Conservation (phyloP, 805 yeast genomes). For the Priceomyces castillae region DNA sequence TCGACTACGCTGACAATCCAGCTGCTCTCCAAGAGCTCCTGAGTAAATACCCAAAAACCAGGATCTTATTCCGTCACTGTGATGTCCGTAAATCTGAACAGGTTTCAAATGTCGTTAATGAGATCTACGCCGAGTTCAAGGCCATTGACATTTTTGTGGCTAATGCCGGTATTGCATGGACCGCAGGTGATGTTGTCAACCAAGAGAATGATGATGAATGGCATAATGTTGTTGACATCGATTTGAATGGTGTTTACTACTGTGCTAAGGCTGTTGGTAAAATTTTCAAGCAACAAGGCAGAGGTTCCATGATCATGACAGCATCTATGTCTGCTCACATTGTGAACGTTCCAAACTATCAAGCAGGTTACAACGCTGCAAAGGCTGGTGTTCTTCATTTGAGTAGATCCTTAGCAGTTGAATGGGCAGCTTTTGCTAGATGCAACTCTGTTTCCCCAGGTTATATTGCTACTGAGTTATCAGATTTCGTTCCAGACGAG, state of each 20-base stretch:
- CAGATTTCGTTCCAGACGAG: conserved; percentile 38
- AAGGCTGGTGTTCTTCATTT: conserved; percentile 82
- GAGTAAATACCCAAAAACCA: conserved; percentile 29
- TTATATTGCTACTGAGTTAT: conserved; percentile 72
- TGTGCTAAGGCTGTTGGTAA: conserved; percentile 73
- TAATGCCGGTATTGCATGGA: conserved; percentile 50
- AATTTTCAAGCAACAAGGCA: conserved; percentile 67
- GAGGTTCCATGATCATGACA: conserved; percentile 78
- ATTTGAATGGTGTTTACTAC: conserved; percentile 77
- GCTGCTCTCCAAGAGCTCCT: conserved; percentile 25
- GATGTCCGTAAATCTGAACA: conserved; percentile 40
- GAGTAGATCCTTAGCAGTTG: conserved; percentile 75
- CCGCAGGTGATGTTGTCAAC: conserved; percentile 40
- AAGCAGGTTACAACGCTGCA: conserved; percentile 82
- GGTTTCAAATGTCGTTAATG: conserved; percentile 32
- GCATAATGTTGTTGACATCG: conserved; percentile 69
- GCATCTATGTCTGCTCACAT: conserved; percentile 90
- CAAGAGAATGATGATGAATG: conserved; percentile 50
- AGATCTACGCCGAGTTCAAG: conserved; percentile 31
- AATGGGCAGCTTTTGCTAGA: conserved; percentile 84
- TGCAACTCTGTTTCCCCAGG: conserved; percentile 84
- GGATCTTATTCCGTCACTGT: conserved; percentile 31
- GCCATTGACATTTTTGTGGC: conserved; percentile 44
- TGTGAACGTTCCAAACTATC: conserved; percentile 83
- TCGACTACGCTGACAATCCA: conserved; percentile 36